Base-by-base conservation (phyloP, 768 basidiomycete genomes). In the Panus rudis region DNA sequence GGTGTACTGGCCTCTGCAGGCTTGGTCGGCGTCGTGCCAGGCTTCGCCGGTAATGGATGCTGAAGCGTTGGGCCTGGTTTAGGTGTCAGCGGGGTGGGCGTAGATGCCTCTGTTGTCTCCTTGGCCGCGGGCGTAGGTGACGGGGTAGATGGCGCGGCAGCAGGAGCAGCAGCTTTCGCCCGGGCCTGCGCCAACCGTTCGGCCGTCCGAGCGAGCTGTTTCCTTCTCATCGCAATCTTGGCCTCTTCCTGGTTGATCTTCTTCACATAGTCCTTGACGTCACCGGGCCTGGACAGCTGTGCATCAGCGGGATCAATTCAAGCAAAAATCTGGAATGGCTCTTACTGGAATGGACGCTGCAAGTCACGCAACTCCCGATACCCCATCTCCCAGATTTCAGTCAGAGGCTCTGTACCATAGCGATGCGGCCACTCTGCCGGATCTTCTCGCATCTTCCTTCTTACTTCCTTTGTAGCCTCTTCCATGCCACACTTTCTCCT, bases 341-440 rank as follows among this genome's bases (percentile, higher is more conserved):
- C 73, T 59, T 53, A 85, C 86, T 73, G 74, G 71, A 81, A 81
- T 10, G 78, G 78, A 45, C 68, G 73, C 55, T 83, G 69, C 21
- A 89, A 59, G 59, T 88, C 82, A 8, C 52, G 42, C 42, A 85
- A 55, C 38, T 76, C 76, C 48, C 76, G 67, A 54, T 82, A 89
- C 13, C 88, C 87, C 79, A 84, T 78, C 44, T 79, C 76, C 88
- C 88, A 92, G 22, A 88, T 83, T 48, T 88, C 84, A 2, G 84
- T 84, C 56, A 90, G 62, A 1, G 83, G 68, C 45, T 76, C 76
- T 32, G 80, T 82, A 6, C 89, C 88, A 38, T 78, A 69, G 43
- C 60, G 65, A 70, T 80, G 79, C 37, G 71, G 59, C 81, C 83
- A 88, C 19, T 79, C 75, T 39, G 70, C 64, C 13, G 75, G 75